phyloP scores from a whole-genome alignment of 129 eudicot species.

The Saposhnikovia divaricata region DNA sequence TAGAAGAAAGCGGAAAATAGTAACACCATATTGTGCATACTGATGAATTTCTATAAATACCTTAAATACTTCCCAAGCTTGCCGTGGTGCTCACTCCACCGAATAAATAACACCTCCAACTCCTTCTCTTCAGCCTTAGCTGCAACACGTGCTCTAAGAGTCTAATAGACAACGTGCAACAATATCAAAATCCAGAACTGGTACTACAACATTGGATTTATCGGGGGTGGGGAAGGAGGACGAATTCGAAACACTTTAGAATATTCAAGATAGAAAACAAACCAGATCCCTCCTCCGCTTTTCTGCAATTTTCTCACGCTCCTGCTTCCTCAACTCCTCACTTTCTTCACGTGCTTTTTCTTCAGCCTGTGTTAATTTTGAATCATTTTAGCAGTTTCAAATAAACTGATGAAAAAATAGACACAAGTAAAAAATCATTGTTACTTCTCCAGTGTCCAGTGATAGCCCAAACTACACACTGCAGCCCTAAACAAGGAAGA shows the following conservation, averaged over 20 bases:
- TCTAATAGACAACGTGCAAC: constrained; percentile 26
- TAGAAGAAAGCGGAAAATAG: not conserved
- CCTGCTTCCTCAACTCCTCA: constrained; percentile 82
- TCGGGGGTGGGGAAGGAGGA: not conserved
- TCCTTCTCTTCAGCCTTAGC: constrained; percentile 98
- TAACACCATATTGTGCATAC: not conserved
- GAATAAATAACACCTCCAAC: constrained; percentile 92
- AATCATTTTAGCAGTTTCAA: constrained; percentile 3
- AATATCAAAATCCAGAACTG: not conserved
- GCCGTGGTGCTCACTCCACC: constrained; percentile 97
- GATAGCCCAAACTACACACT: not conserved
- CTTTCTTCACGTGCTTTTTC: constrained; percentile 96
- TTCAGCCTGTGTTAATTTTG: constrained; percentile 54
- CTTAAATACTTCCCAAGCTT: constrained; percentile 96
- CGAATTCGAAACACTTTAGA: not conserved
- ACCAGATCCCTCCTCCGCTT: constrained; percentile 92
- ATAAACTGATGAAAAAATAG: not conserved
- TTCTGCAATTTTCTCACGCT: constrained; percentile 88
- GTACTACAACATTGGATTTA: not conserved
- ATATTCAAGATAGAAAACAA: constrained; percentile 8
- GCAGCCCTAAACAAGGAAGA: not conserved
- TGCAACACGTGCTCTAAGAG: constrained; percentile 88
- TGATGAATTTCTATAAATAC: constrained; percentile 17
- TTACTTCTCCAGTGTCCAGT: not conserved
- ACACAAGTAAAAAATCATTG: not conserved